Evolutionary conservation across 1,139 yeast genomes (phyloP), one percentile per base, ranked within the genome.

Genomic region (Kodamaea anthophila): DNA sequence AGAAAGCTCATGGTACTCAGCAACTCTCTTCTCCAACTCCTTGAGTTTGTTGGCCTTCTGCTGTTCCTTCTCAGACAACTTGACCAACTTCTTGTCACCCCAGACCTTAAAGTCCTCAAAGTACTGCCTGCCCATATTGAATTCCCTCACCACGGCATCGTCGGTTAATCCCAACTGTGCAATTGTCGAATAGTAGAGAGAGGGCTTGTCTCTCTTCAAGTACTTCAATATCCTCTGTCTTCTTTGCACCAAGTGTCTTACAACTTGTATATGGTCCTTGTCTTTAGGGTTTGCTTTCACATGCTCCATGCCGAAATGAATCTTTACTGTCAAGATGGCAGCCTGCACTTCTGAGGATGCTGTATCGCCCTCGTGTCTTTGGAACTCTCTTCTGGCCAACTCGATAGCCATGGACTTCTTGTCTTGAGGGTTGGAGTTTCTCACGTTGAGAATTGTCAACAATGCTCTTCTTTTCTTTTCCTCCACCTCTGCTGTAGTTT

Each of bases 311-410:
- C 85, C 66, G 43, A 74, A 79, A 41, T 82, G 86, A 42, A 91
- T 85, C 47, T 75, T 75, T 33, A 85, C 79, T 1, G 97, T 86
- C 59, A 80, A 61, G 18, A 85, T 72, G 2, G 96, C 97, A 1
- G 97, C 96, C 55, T 88, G 96, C 16, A 87, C 96, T 58, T 88
- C 97, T 29, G 95, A 77, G 1, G 95, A 84, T 1, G 94, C 96
- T 0, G 96, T 85, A 52, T 91, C 97, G 30, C 95, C 96, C 29
- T 79, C 86, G 40, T 72, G 70, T 48, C 96, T 71, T 43, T 75
- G 77, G 54, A 91, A 87, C 57, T 87, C 96, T 42, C 71, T 60
- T 32, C 76, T 70, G 1, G 96, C 96, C 34, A 81, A 55, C 30
- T 58, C 56, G 5, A 75, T 61, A 13, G 88, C 85, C 42, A 75